Base-by-base conservation (phyloP, 352 stramenopile species). In the Phytophthora rubi region DNA sequence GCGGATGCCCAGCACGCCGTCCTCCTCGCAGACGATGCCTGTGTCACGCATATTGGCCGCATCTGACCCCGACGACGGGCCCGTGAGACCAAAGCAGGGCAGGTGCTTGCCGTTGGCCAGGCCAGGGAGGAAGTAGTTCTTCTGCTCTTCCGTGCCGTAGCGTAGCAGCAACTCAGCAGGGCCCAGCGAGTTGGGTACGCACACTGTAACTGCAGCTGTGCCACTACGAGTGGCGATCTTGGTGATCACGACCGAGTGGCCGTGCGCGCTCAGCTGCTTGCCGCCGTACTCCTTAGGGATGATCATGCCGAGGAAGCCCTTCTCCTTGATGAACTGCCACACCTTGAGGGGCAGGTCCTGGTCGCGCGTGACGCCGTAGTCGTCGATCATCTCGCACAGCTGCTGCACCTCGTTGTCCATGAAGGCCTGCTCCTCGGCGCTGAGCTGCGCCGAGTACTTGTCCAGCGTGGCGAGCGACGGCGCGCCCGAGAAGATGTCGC, bases 221-320 rank as follows among this genome's bases (percentile, higher is more conserved):
- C 95, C 88, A 55, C 90, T 98, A 44, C 97, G 93, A 28, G 93
- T 97, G 1, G 89, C 93, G 62, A 99, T 80, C 82, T 99, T 98
- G 39, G 89, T 97, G 65, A 99, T 88, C 42, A 99, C 91, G 56
- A 90, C 73, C 62, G 89, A 97, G 85, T 98, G 92, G 56, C 91
- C 92, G 65, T 98, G 92, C 7, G 90, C 90, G 33, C 84, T 93
- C 71, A 98, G 96, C 66, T 97, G 91, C 47, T 91, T 79, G 60
- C 92, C 92, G 62, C 92, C 92, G 75, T 97, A 99, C 76, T 98
- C 87, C 78, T 99, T 98, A 26, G 97, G 97, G 70, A 99, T 99
- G 76, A 99, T 99, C 88, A 99, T 98, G 32, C 93, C 96, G 53
- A 99, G 92, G 75, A 99, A 99, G 7, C 94, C 92, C 71, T 98